Percentiles rank a stretch among this genome's conserved stretches.
These are phyloP conservation scores for Magnusiomyces suaveolens DNA, from an alignment of 1,139 yeast species.

Conservation along the genomic window DNA sequence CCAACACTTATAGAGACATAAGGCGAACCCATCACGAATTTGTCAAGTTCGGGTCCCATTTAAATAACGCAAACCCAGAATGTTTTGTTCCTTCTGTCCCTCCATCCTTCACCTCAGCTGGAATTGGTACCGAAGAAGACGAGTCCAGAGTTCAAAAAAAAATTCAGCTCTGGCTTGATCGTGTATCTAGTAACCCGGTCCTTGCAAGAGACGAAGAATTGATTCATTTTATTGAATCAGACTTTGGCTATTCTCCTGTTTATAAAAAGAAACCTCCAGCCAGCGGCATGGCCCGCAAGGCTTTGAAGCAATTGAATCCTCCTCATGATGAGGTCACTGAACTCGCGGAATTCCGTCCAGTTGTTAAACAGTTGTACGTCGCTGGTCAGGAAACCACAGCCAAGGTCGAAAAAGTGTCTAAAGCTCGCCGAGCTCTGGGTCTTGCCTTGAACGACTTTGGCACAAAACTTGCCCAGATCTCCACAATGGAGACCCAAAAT, in stretches of 20 bases:
- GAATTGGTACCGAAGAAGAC: slow-evolving; percentile 81
- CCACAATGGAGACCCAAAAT: slow-evolving; percentile 43
- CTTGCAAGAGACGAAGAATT: slow-evolving; percentile 80
- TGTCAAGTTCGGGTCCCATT: slow-evolving; percentile 63
- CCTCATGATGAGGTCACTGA: slow-evolving; percentile 83
- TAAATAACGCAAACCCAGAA: slow-evolving; percentile 75
- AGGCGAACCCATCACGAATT: slow-evolving; percentile 77
- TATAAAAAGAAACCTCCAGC: slow-evolving; percentile 46
- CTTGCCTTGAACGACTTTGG: slow-evolving; percentile 57
- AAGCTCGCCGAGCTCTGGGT: slow-evolving; percentile 47
- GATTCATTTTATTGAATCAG: slow-evolving; percentile 78
- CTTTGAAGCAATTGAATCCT: slow-evolving; percentile 81
- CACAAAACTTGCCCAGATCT: slow-evolving; percentile 41
- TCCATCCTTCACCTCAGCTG: slow-evolving; percentile 61
- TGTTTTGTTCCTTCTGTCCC: slow-evolving; percentile 91
- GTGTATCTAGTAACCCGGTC: slow-evolving; percentile 66
- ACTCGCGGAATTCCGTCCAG: slow-evolving; percentile 75
- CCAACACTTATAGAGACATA: slow-evolving; percentile 57
- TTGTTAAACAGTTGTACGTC: slow-evolving; percentile 66
- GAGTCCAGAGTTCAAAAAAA: slow-evolving; percentile 44
- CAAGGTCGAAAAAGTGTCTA: slow-evolving; percentile 47
- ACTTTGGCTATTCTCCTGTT: slow-evolving; percentile 51
- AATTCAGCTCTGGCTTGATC: slow-evolving; percentile 81
- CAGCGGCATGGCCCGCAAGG: slow-evolving; percentile 76
- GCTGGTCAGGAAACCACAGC: slow-evolving; percentile 47